A percentile compares a stretch with the other conserved stretches of the same genome.
These are phyloP conservation scores for Exidia glandulosa DNA, from an alignment of 768 basidiomycete species.

Conservation along the genomic window DNA sequence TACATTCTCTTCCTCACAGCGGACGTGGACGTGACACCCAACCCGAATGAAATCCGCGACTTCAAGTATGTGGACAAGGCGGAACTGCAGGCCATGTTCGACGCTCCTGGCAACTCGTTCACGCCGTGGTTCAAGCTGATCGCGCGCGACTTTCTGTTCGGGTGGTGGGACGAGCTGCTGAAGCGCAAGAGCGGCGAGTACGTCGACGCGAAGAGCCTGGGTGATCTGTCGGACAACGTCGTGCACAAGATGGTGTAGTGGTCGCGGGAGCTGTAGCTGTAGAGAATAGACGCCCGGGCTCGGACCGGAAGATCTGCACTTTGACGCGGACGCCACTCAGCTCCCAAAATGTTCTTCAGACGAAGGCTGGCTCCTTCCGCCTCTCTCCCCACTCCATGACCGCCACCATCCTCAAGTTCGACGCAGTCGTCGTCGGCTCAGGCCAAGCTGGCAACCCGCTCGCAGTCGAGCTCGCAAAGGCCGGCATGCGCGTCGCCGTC, in stretches of 20 bases:
- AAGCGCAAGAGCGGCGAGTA: conserved; percentile 41
- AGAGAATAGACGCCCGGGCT: background rate
- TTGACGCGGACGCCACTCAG: too few species aligned
- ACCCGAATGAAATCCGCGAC: conserved; percentile 85
- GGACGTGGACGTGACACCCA: conserved; percentile 72
- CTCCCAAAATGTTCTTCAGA: too few species aligned
- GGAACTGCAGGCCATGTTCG: conserved; percentile 87
- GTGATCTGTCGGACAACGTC: conserved; percentile 51
- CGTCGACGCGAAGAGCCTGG: conserved; percentile 51
- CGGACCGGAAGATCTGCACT: too few species aligned
- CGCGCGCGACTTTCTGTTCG: conserved; percentile 90
- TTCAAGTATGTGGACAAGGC: conserved; percentile 83
- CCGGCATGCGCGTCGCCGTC: conserved; percentile 5
- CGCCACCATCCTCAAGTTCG: background rate
- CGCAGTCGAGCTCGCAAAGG: conserved; percentile 4
- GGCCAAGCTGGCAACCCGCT: conserved; percentile 9
- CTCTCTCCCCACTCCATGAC: background rate
- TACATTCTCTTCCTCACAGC: conserved; percentile 93
- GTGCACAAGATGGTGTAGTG: conserved; percentile 51
- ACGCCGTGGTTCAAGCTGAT: conserved; percentile 99
- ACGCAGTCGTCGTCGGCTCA: conserved; percentile 6
- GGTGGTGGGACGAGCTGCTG: conserved; percentile 94
- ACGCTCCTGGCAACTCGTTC: conserved; percentile 76
- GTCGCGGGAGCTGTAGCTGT: background rate
- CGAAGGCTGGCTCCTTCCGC: background rate